Evolutionary conservation across 176 grass and related monocot species (phyloP).

Genomic region (Ensete glaucum): DNA sequence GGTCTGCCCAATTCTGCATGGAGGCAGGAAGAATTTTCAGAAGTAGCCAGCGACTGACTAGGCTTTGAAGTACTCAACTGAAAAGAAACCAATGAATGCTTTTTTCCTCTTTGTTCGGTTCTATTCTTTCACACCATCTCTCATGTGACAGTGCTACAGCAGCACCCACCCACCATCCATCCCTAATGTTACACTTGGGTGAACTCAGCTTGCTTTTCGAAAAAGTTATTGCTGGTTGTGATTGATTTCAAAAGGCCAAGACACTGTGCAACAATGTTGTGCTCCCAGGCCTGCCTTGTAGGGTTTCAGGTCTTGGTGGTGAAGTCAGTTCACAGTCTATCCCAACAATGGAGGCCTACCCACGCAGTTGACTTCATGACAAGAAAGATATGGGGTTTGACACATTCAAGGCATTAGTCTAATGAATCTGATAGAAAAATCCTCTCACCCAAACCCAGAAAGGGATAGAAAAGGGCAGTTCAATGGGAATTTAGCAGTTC

Average conservation of each 20-base stretch:
- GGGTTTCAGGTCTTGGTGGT: too few relatives aligned
- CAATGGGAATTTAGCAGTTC: not conserved
- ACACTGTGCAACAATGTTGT: too few relatives aligned
- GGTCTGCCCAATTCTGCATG: not conserved
- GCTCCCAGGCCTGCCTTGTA: too few relatives aligned
- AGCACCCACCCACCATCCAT: too few relatives aligned
- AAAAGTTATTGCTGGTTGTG: too few relatives aligned
- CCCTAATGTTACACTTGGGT: too few relatives aligned
- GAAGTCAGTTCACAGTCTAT: not conserved
- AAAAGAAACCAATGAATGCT: not conserved
- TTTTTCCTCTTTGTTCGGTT: not conserved
- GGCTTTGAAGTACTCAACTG: slow-evolving; percentile 6
- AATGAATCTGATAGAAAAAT: not conserved
- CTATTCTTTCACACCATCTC: not conserved
- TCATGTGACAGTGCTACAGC: too few relatives aligned
- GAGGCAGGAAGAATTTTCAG: slow-evolving; percentile 24
- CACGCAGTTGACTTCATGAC: not conserved
- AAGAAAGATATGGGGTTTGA: not conserved
- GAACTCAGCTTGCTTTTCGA: too few relatives aligned
- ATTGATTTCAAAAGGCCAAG: too few relatives aligned
- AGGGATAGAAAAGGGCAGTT: not conserved
- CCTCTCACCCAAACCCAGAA: not conserved
- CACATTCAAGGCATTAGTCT: too few relatives aligned
- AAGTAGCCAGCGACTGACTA: slow-evolving; percentile 1
- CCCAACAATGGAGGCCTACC: not conserved